Evolutionary conservation across 1,284 basidiomycete species (phyloP), one percentile per base, ranked within the genome.

Genomic region (Apiotrichum laibachii): DNA sequence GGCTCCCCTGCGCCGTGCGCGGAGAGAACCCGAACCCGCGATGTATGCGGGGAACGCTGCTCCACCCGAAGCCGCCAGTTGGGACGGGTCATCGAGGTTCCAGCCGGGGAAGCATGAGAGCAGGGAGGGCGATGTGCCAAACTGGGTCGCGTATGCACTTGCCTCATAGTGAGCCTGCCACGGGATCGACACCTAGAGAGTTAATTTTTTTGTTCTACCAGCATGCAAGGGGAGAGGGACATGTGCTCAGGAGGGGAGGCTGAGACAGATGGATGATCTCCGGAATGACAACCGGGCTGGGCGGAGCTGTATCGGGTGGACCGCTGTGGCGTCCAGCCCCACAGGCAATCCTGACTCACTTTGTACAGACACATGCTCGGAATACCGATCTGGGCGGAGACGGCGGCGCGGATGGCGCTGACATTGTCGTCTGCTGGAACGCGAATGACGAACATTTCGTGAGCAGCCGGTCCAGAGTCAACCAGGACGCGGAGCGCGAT

Each of bases 81-180:
- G 72, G 0, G 57, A 40, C 1, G 73, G 62, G 55, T 78, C 75
- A 54, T 75, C 71, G 19, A 78, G 61, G 56, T 72, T 72, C 64
- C 67, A 77, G 3, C 72, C 64, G 1, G 73, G 68, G 59, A 78
- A 78, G 16, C 66, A 54, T 19, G 72, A 63, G 35, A 77, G 57
- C 21, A 78, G 66, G 48, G 75, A 62, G 26, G 72, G 65, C 1
- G 65, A 50, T 2, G 60, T 51, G 7, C 64, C 64, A 54, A 69
- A 76, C 50, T 63, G 62, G 31, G 64, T 59, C 6, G 61, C 63
- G 55, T 77, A 76, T 9, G 68, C 63, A 26, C 56, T 57, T 12
- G 75, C 68, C 47, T 77, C 69, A 37, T 65, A 54, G 45, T 72
- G 67, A 11, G 76, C 76, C 45, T 70, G 67, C 55, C 59, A 64